These are phyloP conservation scores for Carallia pectinifolia DNA, from an alignment of 345 rosid genomes.

Conservation along the genomic window DNA sequence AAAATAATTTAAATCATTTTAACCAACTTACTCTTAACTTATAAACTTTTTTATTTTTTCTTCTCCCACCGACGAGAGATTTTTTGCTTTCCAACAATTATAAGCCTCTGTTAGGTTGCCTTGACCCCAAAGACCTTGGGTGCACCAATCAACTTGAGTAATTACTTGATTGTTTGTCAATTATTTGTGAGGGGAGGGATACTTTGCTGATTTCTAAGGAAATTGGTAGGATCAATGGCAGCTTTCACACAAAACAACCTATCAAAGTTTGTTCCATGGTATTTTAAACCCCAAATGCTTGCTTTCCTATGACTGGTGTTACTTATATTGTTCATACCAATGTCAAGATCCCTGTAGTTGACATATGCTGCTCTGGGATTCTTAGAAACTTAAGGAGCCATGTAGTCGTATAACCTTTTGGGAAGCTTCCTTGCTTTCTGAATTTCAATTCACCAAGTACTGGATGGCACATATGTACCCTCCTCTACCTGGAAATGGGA, in stretches of 20 bases:
- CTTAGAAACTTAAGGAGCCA: slow-evolving; percentile 15
- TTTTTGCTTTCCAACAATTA: too few relatives aligned
- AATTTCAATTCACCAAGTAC: slow-evolving; percentile 6
- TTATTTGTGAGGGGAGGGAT: neutral
- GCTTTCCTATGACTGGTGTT: slow-evolving; percentile 6
- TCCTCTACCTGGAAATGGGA: neutral
- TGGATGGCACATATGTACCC: neutral
- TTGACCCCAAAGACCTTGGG: too few relatives aligned
- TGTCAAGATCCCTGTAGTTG: slow-evolving; percentile 24
- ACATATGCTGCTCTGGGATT: slow-evolving; percentile 18
- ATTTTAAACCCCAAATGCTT: slow-evolving; percentile 17
- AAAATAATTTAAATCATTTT: too few relatives aligned
- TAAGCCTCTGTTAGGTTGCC: too few relatives aligned
- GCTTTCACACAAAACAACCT: neutral
- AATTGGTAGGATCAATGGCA: neutral
- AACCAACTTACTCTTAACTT: too few relatives aligned
- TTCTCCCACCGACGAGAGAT: too few relatives aligned
- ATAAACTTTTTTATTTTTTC: too few relatives aligned
- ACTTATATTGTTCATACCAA: slow-evolving; percentile 6
- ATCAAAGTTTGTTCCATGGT: neutral
- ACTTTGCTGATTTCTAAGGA: neutral
- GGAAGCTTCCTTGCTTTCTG: neutral
- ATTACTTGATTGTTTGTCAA: too few relatives aligned
- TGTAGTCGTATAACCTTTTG: slow-evolving; percentile 2
- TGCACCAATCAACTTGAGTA: too few relatives aligned